A percentile compares a stretch with the other conserved stretches of the same genome.
Evolutionary conservation across 495 filamentous ascomycete species (phyloP).

Genomic region (Neurospora sp.): DNA sequence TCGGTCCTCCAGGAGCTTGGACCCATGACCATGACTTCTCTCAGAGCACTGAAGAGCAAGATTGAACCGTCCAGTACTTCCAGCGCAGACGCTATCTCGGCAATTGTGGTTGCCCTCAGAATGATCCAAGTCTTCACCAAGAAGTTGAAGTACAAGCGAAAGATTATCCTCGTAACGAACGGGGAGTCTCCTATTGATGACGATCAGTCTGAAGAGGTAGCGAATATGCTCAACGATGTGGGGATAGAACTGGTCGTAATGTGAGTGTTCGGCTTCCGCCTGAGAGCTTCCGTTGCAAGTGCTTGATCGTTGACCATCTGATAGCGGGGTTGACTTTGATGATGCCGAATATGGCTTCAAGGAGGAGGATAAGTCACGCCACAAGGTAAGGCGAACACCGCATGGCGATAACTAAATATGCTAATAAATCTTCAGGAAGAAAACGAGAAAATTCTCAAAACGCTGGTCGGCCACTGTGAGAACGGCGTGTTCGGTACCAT

Average conservation of each 20-base stretch:
- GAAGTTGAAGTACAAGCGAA: constrained; percentile 78
- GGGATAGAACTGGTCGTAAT: constrained; percentile 70
- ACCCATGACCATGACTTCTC: constrained; percentile 59
- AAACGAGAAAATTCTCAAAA: constrained; percentile 60
- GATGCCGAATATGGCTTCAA: constrained; percentile 84
- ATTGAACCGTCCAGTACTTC: constrained; percentile 52
- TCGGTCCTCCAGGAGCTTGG: constrained; percentile 60
- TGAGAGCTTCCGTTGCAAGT: not conserved
- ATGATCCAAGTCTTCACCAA: constrained; percentile 79
- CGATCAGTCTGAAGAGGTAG: constrained; percentile 55
- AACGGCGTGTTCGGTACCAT: constrained; percentile 72
- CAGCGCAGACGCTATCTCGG: constrained; percentile 73
- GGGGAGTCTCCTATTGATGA: constrained; percentile 60
- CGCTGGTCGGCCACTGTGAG: constrained; percentile 48
- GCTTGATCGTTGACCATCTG: not conserved
- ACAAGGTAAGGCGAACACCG: constrained; percentile 44
- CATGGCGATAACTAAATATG: not conserved
- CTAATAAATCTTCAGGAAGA: constrained; percentile 7
- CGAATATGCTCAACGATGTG: constrained; percentile 57
- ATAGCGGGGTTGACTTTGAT: constrained; percentile 87
- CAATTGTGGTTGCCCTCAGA: constrained; percentile 70
- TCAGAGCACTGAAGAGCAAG: constrained; percentile 50
- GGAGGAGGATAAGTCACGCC: constrained; percentile 73
- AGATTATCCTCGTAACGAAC: constrained; percentile 79
- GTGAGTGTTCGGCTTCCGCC: constrained; percentile 39